Conservation (phyloP, 306 rosid genomes). For the Vicia villosa region DNA sequence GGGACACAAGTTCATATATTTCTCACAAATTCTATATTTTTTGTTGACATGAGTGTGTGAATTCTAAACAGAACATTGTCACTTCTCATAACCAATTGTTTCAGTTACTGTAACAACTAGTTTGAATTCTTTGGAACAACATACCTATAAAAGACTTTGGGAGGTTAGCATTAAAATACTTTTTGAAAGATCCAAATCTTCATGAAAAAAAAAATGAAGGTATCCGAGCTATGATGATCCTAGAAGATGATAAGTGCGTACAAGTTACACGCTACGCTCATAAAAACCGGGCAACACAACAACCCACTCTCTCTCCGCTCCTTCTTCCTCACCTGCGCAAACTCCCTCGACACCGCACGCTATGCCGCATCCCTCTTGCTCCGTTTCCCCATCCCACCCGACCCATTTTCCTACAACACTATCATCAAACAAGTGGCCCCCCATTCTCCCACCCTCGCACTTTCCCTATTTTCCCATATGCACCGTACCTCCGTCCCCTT, state of each 20-base stretch:
- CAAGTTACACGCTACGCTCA: slow-evolving; percentile 53
- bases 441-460: slow-evolving; percentile 44
- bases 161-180: too few relatives aligned
- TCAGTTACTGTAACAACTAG: too few relatives aligned
- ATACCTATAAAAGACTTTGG: too few relatives aligned
- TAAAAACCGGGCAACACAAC: slow-evolving; percentile 47
- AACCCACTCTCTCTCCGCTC: slow-evolving; percentile 42
- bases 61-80: too few relatives aligned
- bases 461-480: slow-evolving; percentile 50
- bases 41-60: too few relatives aligned
- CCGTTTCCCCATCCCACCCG: slow-evolving; percentile 36
- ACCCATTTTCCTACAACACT: slow-evolving; percentile 51
- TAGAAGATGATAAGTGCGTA: slow-evolving; percentile 46
- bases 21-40: too few relatives aligned
- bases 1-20: too few relatives aligned
- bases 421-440: slow-evolving; percentile 48
- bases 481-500: slow-evolving; percentile 44
- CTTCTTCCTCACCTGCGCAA: slow-evolving; percentile 48
- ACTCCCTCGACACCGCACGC: slow-evolving; percentile 36
- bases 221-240: neutral
- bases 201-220: neutral
- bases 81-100: too few relatives aligned
- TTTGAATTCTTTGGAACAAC: too few relatives aligned
- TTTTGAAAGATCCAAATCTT: too few relatives aligned
- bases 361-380: slow-evolving; percentile 52